Conservation (phyloP, 2,329 filamentous ascomycete species). For the Fusarium nisikadoi region DNA sequence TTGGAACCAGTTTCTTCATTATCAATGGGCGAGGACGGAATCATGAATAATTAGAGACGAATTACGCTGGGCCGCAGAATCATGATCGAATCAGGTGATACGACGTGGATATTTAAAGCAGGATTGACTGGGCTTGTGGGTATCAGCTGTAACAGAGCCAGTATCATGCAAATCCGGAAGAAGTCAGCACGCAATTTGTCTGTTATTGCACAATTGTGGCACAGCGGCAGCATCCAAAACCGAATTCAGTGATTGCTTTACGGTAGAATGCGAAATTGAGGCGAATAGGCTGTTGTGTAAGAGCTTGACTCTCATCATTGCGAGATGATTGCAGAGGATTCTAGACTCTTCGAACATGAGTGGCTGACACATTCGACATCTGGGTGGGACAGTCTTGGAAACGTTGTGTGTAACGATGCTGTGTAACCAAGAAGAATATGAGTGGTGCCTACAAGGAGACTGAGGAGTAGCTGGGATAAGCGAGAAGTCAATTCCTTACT, state of each 20-base stretch:
- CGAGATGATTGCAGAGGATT: slow-evolving; percentile 19
- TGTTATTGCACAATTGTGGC: slow-evolving; percentile 17
- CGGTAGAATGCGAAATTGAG: background rate
- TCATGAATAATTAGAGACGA: background rate
- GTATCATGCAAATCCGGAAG: slow-evolving; percentile 15
- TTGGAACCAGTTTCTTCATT: background rate
- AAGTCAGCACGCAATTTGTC: slow-evolving; percentile 5
- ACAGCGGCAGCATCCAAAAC: background rate
- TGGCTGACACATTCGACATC: slow-evolving; percentile 9
- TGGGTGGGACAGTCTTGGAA: slow-evolving; percentile 11
- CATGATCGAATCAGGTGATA: slow-evolving; percentile 9
- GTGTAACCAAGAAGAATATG: slow-evolving; percentile 1
- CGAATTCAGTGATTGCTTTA: slow-evolving; percentile 4
- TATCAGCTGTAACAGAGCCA: background rate
- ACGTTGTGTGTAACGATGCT: slow-evolving; percentile 3
- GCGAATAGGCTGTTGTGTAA: slow-evolving; percentile 1
- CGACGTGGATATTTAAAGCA: background rate
- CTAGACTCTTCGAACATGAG: slow-evolving; percentile 26
- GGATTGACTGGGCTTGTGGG: background rate
- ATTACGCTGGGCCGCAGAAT: background rate
- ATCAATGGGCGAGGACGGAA: background rate
- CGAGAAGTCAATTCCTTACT: background rate
- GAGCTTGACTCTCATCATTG: background rate
- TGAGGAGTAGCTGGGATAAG: background rate
- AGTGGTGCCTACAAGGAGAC: background rate